Evolutionary conservation across 441 rosid species (phyloP).

Genomic region (Populus hybrid): DNA sequence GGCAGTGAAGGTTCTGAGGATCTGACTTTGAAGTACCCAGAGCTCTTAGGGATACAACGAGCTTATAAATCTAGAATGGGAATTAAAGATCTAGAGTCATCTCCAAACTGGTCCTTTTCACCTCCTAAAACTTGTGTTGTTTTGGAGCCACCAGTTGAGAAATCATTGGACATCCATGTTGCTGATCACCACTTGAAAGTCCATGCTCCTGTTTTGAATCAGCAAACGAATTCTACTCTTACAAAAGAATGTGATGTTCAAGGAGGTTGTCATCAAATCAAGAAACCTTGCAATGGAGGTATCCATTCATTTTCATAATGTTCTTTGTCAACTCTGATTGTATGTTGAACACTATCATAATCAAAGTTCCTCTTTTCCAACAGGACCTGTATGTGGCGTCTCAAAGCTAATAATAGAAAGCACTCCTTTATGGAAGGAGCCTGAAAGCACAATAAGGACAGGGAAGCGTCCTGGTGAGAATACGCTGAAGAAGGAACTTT

Average conservation of each 20-base stretch:
- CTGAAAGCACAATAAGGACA: conserved; percentile 42
- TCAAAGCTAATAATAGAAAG: conserved; percentile 31
- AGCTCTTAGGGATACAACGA: conserved; percentile 59
- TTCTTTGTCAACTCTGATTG: conserved; percentile 3
- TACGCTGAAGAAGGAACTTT: conserved; percentile 85
- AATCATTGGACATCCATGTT: conserved; percentile 25
- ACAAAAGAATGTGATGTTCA: conserved; percentile 18
- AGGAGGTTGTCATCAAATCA: conserved; percentile 21
- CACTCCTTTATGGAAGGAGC: conserved; percentile 70
- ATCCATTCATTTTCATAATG: neutral
- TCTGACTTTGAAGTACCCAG: conserved; percentile 62
- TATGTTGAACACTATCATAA: neutral
- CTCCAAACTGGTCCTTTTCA: conserved; percentile 84
- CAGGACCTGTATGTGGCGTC: conserved; percentile 31
- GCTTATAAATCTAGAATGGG: conserved; percentile 36
- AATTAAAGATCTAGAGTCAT: conserved; percentile 49
- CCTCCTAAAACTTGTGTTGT: conserved; percentile 85
- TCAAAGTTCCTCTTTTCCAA: neutral
- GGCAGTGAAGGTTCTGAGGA: conserved; percentile 41
- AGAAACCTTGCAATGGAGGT: conserved; percentile 27
- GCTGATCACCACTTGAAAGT: conserved; percentile 20
- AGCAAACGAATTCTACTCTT: conserved; percentile 23
- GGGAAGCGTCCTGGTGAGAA: conserved; percentile 77
- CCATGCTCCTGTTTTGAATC: conserved; percentile 19
- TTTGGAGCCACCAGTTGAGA: conserved; percentile 58